These are phyloP conservation scores for Macadamia integrifolia DNA, from an alignment of 164 flowering plant species.

Conservation along the genomic window DNA sequence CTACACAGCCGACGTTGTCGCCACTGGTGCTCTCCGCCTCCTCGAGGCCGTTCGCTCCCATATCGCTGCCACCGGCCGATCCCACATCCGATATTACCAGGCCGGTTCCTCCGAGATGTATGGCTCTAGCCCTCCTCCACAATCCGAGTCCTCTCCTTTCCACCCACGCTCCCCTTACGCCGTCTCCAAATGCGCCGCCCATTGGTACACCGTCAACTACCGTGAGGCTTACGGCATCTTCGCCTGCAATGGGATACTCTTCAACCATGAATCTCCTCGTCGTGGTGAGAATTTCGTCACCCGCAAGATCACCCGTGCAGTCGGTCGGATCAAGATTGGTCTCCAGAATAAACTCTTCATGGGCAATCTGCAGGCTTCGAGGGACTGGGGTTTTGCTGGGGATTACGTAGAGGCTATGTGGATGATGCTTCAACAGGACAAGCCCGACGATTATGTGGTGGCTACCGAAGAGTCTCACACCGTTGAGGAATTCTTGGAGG, in stretches of 20 bases:
- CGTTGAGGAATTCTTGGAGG: constrained; percentile 86
- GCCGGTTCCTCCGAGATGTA: constrained; percentile 97
- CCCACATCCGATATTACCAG: constrained; percentile 66
- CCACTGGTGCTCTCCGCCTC: constrained; percentile 88
- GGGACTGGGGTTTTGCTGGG: constrained; percentile 98
- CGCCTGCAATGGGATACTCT: constrained; percentile 86
- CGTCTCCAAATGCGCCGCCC: constrained; percentile 86
- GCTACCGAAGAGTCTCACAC: constrained; percentile 95
- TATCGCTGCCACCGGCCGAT: constrained; percentile 61
- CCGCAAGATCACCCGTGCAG: constrained; percentile 85
- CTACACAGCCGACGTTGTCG: constrained; percentile 96
- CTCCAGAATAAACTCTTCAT: constrained; percentile 81
- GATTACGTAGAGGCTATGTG: constrained; percentile 99
- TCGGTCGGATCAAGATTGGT: constrained; percentile 84
- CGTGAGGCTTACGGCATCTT: constrained; percentile 87
- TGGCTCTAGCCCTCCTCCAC: constrained; percentile 92
- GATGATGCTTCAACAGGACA: constrained; percentile 98
- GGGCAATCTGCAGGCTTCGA: constrained; percentile 77
- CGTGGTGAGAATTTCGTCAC: constrained; percentile 95
- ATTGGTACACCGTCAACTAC: constrained; percentile 96
- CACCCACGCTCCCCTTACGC: constrained; percentile 98
- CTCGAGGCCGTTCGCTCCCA: constrained; percentile 89
- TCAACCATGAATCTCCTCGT: constrained; percentile 88
- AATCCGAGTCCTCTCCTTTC: constrained; percentile 71
- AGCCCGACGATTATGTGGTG: constrained; percentile 91